Evolutionary conservation across 2,329 filamentous ascomycete species (phyloP), one percentile per base, ranked within the genome.

Genomic region (Tricladium varicosporioides): DNA sequence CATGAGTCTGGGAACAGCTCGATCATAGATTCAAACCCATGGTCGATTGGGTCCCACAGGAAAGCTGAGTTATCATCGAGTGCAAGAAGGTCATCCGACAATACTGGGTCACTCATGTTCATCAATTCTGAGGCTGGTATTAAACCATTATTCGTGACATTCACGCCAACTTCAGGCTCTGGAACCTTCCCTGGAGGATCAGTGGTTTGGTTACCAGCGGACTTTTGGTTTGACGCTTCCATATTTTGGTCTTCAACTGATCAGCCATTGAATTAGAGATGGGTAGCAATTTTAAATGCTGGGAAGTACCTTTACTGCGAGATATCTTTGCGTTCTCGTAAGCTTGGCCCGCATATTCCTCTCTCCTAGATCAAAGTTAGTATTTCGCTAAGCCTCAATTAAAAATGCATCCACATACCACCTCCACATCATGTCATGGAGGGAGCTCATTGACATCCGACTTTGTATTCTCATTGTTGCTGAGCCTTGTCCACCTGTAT

Each of bases 381-480:
- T 33, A 31, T 10, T 51, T 19, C 13, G 18, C 18, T 14, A 43
- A 10, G 32, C 5, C 5, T 3, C 8, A 16, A 15, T 16, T 43
- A 16, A 14, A 43, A 43, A 43, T 43, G 13, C 13, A 4, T 43
- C 15, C 15, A 16, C 53, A 46, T 14, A 51, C 53, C 53, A 56
- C 53, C 56, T 51, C 56, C 56, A 58, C 56, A 58, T 58, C 8
- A 52, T 56, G 18, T 59, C 57, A 49, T 59, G 54, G 14, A 59
- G 33, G n/a, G 56, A 16, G 50, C 57, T 59, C 57, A 59, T 59
- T 10, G 49, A 53, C 8, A 59, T 46, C 47, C 57, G 45, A 48
- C 57, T 57, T 36, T 57, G 53, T 16, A 56, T 56, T 22, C 57
- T 56, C 27, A 59, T 14, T 8, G 49, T 45, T n/a, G 51, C 49